Base-by-base conservation (phyloP, 306 rosid genomes). In the Hippophae rhamnoides region DNA sequence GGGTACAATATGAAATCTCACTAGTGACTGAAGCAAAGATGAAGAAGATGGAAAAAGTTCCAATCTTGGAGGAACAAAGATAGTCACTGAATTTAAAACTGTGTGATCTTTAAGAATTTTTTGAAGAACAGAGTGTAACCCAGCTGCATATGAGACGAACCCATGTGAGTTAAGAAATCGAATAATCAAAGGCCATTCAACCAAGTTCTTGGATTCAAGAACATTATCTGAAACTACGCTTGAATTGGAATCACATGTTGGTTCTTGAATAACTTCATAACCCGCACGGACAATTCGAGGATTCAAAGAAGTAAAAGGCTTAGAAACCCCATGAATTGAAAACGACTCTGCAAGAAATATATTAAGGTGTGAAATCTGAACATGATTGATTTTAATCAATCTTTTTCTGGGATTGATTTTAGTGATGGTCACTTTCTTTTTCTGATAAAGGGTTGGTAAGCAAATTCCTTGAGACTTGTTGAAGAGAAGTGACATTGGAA, bases 1-100 rank as follows among this genome's bases (percentile, higher is more conserved):
- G n/a, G 95, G 86, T 47, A 90, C 72, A 3, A 90, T 72, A 40
- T 90, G 97, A 53, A 86, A 47, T 74, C 86, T 78, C 76, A 90
- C 89, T 3, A 75, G 64, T 61, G 72, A 78, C 51, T 75, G 67
- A 61, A 86, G 82, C 58, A 77, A 49, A 8, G 59, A 44, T 0
- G 72, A 63, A 58, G 86, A 76, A 63, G 61, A 72, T 14, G 75
- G 71, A 0, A 78, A 53, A 2, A 80, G 14, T 7, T 58, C 52
- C 56, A 84, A 66, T 61, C 74, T 82, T 8, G 79, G 86, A 14
- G 97, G 97, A 47, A 82, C 89, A 44, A 86, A 90, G 9, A 90
- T 58, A 2, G 97, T 90, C 1, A 45, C 72, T 1, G 79, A 77
- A 43, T 6, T 56, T 67, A 68, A 72, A 38, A 58, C 43, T 41